Conservation (phyloP, 768 basidiomycete genomes). For the Basidioascus undulatus region DNA sequence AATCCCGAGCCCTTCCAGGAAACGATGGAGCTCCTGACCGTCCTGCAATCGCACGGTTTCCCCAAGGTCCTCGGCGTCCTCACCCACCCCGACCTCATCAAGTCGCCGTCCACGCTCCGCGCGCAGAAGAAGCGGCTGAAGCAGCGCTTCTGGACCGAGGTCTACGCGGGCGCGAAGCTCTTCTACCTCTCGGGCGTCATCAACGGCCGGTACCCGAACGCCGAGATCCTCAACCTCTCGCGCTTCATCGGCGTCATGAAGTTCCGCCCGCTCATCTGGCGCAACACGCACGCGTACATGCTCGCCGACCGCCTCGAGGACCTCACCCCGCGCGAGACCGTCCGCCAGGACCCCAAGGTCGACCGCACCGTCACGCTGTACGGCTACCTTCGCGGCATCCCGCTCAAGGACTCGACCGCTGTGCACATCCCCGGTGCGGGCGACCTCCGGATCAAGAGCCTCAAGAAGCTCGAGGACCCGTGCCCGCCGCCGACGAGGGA, state of each 20-base stretch:
- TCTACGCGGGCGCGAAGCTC: conserved; percentile 93
- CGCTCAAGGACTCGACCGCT: conserved; percentile 39
- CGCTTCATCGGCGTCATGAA: conserved; percentile 93
- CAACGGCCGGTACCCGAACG: conserved; percentile 92
- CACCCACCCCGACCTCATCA: conserved; percentile 88
- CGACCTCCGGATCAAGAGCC: conserved; percentile 50
- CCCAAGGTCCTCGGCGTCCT: conserved; percentile 95
- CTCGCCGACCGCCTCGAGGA: conserved; percentile 88
- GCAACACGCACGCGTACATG: conserved; percentile 84
- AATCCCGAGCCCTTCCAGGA: conserved; percentile 30
- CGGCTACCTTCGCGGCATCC: conserved; percentile 66
- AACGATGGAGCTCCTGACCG: conserved; percentile 94
- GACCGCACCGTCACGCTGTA: conserved; percentile 86
- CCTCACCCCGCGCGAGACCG: conserved; percentile 61
- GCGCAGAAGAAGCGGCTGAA: conserved; percentile 83
- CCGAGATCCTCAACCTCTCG: conserved; percentile 82
- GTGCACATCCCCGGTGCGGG: conserved; percentile 91
- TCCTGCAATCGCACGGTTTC: conserved; percentile 89
- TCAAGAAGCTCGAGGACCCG: conserved; percentile 65
- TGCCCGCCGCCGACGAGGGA: conserved; percentile 81
- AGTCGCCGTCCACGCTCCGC: conserved; percentile 62
- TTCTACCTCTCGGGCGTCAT: conserved; percentile 93
- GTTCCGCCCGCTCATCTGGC: conserved; percentile 87
- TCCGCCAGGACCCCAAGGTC: conserved; percentile 62
- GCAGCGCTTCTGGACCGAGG: conserved; percentile 98